Evolutionary conservation across 257 asterid species (phyloP), one percentile per base, ranked within the genome.

Genomic region (Nicotiana obtusifolia): DNA sequence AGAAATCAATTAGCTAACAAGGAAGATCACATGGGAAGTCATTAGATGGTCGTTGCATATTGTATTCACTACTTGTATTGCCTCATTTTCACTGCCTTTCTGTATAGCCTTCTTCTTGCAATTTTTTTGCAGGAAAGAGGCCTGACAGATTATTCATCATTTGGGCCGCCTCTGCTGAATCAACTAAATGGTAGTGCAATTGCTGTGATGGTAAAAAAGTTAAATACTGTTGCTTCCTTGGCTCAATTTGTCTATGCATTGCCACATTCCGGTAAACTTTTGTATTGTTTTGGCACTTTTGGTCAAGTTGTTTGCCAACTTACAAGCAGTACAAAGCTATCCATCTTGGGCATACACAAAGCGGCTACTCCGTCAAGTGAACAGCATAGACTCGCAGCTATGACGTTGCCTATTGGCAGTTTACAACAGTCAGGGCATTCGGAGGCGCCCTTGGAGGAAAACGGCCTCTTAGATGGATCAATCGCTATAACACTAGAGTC

Each of bases 91-190:
- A 61, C 9, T 68, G 30, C 20, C 65, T 77, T 35, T 54, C 49
- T 4, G 49, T 52, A 7, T 56, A 54, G 64, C 81, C 13, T 35
- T 41, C 47, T 0, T 82, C 47, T 66, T 10, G 30, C 20, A 20
- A 26, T 3, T 13, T 2, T 80, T 75, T 73, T 85, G 81, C 89
- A 95, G 99, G 94, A 88, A 60, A 88, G 81, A 84, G 93, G 89
- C 56, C 83, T 92, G 44, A 90, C 97, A 8, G 84, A 85, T 75
- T 91, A 90, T 87, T 95, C 98, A 81, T 91, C 88, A 71, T 84
- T 83, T 80, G 97, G 93, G 26, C 98, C 99, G 19, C 97, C 99
- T 7, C 83, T 95, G 76, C 83, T 94, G 90, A 88, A 87, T 84
- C 92, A 90, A 82, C 79, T 87, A 49, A 86, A 81, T 65, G 97